Evolutionary conservation across 2,329 filamentous ascomycete genomes (phyloP), one percentile per base, ranked within the genome.

Genomic region (Penicillium sp.): DNA sequence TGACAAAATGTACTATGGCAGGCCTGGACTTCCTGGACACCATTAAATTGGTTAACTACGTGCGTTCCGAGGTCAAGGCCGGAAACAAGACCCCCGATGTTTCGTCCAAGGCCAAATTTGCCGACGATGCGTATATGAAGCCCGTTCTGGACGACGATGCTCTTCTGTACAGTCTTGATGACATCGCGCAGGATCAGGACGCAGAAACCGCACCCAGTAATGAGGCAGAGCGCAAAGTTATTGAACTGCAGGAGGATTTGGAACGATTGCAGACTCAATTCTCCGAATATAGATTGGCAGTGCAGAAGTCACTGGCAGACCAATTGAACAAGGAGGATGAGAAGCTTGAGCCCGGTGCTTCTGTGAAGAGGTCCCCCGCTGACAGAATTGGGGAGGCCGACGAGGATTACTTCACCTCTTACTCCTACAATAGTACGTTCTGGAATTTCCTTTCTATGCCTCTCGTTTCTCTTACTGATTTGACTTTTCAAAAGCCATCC

Each of bases 141-240:
- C 94, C 94, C 0, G 86, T 91, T 4, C 74, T 99, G 7, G 87
- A 94, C 52, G 90, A 96, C 60, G 94, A 99, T 69, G 89, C 92
- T 4, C 77, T 97, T 47, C 83, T 99, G 28, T 91, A 95, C 67
- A 89, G 83, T 50, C 78, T 99, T 18, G 92, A 95, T 57, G 94
- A 96, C 56, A 77, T 95, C 9, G 74, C 77, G 33, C 71, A 77
- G 25, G 71, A 73, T 11, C 62, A 72, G 14, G 69, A 63, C 2
- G 59, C 60, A 4, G 62, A 57, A 35, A 61, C 51, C 18, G 55
- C 51, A 47, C 55, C 54, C 56, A 67, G 56, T 60, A 70, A 65
- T 18, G 66, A 69, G 25, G 70, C 77, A 18, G 72, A 81, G 36
- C 65, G 75, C 36, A 74, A 77, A 50, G 77, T 81, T 55, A 81